Percentiles rank a stretch among this genome's conserved stretches.
Evolutionary conservation across 257 asterid species (phyloP).

Genomic region (Solanum acaule): DNA sequence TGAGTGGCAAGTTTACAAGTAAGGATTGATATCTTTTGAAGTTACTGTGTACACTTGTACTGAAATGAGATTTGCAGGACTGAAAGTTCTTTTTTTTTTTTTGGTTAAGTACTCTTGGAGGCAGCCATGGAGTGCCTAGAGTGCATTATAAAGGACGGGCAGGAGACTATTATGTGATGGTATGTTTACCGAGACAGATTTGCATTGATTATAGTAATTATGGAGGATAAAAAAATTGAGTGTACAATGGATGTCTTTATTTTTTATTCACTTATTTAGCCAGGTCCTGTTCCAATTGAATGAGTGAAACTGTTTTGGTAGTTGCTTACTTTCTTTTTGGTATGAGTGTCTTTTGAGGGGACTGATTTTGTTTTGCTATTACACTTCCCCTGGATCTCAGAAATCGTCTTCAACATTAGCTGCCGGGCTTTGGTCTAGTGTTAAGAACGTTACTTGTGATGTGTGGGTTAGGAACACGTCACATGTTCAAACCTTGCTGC

Average conservation of each 20-base stretch:
- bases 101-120: constrained; percentile 33
- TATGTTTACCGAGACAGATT: constrained; percentile 3
- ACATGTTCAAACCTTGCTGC: not conserved
- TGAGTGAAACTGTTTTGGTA: not conserved
- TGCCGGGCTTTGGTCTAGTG: not conserved
- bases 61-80: not conserved
- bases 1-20: constrained; percentile 47
- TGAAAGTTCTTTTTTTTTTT: not conserved
- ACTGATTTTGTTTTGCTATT: not conserved
- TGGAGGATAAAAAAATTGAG: not conserved
- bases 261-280: not conserved
- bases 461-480: not conserved
- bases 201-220: not conserved
- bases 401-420: not conserved
- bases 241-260: not conserved
- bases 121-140: constrained; percentile 38
- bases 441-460: not conserved
- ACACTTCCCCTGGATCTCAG: not conserved
- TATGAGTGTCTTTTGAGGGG: not conserved
- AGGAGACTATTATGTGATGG: constrained; percentile 40
- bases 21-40: constrained; percentile 7
- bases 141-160: constrained; percentile 40
- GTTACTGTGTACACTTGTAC: not conserved
- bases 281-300: not conserved
- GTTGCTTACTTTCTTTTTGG: not conserved